phyloP scores from a whole-genome alignment of 768 basidiomycete genomes.

The Tricholoma flavovirens region DNA sequence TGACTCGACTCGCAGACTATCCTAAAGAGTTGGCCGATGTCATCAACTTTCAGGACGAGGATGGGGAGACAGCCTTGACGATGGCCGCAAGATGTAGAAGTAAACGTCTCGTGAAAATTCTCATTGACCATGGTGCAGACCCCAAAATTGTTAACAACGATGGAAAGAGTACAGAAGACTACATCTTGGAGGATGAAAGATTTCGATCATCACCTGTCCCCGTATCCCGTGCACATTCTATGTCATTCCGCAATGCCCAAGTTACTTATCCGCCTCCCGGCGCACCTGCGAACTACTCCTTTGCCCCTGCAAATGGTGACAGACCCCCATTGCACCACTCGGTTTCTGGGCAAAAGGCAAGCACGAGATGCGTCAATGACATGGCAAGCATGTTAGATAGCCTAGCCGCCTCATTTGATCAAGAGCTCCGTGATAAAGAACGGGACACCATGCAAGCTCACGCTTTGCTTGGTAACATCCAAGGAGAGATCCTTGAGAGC shows the following conservation, averaged over 20 bases:
- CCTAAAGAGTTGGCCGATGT: conserved; percentile 96
- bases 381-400: conserved; percentile 83
- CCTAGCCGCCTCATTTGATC: conserved; percentile 85
- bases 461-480: conserved; percentile 78
- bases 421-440: conserved; percentile 88
- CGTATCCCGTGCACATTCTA: conserved; percentile 54
- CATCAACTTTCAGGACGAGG: conserved; percentile 98
- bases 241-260: conserved; percentile 73
- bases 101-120: conserved; percentile 90
- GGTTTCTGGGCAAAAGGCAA: conserved; percentile 77
- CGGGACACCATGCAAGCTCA: conserved; percentile 88
- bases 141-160: conserved; percentile 93
- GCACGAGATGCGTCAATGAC: conserved; percentile 79
- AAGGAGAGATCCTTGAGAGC: conserved; percentile 85
- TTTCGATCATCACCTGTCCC: conserved; percentile 89
- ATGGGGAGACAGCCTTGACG: conserved; percentile 95
- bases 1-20: conserved; percentile 82
- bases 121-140: conserved; percentile 95
- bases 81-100: conserved; percentile 94
- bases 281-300: conserved; percentile 23
- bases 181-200: conserved; percentile 96
- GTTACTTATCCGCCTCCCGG: conserved; percentile 43
- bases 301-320: conserved; percentile 49
- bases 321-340: conserved; percentile 80
- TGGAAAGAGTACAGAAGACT: conserved; percentile 96